Percentiles rank a stretch among this genome's conserved stretches.
Conservation (phyloP, 306 rosid species). For the Trifolium dubium region DNA sequence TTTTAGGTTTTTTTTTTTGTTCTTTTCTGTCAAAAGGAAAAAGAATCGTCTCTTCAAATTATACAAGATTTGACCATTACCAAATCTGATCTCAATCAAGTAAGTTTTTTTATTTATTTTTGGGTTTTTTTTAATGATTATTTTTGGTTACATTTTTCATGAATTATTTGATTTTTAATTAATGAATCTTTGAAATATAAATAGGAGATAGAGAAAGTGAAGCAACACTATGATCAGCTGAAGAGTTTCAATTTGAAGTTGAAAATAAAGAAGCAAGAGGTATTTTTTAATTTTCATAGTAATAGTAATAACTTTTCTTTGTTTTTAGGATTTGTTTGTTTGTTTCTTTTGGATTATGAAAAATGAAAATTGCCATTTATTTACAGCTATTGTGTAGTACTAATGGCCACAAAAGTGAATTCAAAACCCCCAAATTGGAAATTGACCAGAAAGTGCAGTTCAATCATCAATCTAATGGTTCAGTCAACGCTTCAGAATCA, state of each 20-base stretch:
- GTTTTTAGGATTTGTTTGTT: not conserved
- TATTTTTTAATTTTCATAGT: not conserved
- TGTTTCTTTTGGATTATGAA: not conserved
- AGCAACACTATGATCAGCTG: constrained; percentile 27
- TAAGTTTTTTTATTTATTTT: constrained; percentile 31
- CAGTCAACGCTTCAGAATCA: not conserved
- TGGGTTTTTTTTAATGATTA: not conserved
- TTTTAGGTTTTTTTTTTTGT: constrained; percentile 27
- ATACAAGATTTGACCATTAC: constrained; percentile 41
- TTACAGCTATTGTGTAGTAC: constrained; percentile 38
- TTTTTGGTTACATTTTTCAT: not conserved
- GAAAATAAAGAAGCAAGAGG: constrained; percentile 53
- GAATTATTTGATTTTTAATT: not conserved
- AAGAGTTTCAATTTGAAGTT: constrained; percentile 43
- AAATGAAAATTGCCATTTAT: not conserved
- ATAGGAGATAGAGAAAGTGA: constrained; percentile 57
- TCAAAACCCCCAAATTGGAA: constrained; percentile 22
- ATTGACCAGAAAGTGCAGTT: not conserved
- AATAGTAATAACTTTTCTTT: not conserved
- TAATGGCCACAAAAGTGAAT: not conserved
- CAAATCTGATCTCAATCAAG: constrained; percentile 42
- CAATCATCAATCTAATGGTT: not conserved
- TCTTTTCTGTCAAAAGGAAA: constrained; percentile 43
- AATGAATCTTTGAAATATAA: not conserved
- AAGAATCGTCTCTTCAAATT: constrained; percentile 35